Evolutionary conservation across 768 basidiomycete species (phyloP).

Genomic region (Pulveroboletus sp.): DNA sequence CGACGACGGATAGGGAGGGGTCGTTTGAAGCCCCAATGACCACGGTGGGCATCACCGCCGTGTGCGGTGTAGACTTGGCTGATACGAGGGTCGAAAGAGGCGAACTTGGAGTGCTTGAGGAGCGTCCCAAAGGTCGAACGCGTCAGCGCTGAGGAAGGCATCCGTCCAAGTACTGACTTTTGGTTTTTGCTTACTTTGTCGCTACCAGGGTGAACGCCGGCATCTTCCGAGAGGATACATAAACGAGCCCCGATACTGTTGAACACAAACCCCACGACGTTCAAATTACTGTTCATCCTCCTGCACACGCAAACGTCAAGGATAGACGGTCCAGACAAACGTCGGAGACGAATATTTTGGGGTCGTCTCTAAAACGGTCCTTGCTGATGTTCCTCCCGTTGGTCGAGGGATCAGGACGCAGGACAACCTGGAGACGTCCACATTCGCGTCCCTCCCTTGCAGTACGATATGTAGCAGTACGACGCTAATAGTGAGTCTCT

Average conservation of each 20-base stretch:
- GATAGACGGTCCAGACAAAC: conserved; percentile 86
- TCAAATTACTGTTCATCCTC: conserved; percentile 77
- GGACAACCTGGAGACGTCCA: conserved; percentile 87
- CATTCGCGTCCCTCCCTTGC: conserved; percentile 14
- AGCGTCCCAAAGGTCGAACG: conserved; percentile 72
- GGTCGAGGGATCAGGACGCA: conserved; percentile 88
- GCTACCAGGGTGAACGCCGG: conserved; percentile 10
- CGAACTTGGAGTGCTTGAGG: conserved; percentile 78
- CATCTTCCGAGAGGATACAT: conserved; percentile 28
- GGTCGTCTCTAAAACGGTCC: conserved; percentile 83
- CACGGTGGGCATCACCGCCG: conserved; percentile 65
- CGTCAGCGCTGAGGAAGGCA: conserved; percentile 30
- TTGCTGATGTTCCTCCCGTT: conserved; percentile 83
- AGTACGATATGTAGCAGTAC: conserved; percentile 7
- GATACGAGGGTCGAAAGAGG: conserved; percentile 70
- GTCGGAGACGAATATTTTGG: conserved; percentile 57
- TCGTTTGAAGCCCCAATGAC: conserved; percentile 84
- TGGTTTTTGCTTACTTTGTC: conserved; percentile 3
- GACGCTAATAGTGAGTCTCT: conserved; percentile 8
- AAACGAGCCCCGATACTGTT: conserved; percentile 13
- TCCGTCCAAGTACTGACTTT: neutral
- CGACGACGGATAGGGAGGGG: conserved; percentile 65
- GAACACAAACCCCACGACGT: conserved; percentile 50
- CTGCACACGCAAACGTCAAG: conserved; percentile 39
- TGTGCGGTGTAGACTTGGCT: conserved; percentile 73